phyloP scores from a whole-genome alignment of 371 early-diverging fungal species.

The Haplosporangium sp. region DNA sequence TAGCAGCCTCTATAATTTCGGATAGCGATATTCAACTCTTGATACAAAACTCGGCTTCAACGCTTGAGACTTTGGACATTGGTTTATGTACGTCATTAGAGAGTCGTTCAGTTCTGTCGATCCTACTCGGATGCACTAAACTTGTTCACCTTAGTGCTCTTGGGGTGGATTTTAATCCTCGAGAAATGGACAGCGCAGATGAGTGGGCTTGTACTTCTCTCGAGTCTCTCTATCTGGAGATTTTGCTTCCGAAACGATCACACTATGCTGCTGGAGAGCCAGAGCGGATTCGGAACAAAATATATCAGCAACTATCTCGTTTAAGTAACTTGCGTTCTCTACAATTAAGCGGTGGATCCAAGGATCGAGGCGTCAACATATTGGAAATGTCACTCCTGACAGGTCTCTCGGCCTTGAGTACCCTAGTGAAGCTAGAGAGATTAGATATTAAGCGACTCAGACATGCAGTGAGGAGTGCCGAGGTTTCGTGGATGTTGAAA shows the following conservation, averaged over 20 bases:
- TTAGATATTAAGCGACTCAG: constrained; percentile 35
- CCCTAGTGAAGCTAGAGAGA: constrained; percentile 12
- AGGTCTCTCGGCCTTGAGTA: constrained; percentile 13
- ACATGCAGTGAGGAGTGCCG: constrained; percentile 26
- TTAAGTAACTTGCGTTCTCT: constrained; percentile 10
- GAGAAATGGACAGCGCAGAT: constrained; percentile 37
- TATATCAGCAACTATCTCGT: constrained; percentile 28
- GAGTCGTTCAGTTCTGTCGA: constrained; percentile 21
- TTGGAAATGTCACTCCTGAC: constrained; percentile 41
- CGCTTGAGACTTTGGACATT: constrained; percentile 23
- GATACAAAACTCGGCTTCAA: constrained; percentile 10
- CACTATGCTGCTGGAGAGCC: constrained; percentile 32
- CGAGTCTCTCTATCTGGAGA: constrained; percentile 23
- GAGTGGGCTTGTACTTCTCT: constrained; percentile 25
- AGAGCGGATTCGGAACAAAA: constrained; percentile 16
- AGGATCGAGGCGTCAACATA: constrained; percentile 35
- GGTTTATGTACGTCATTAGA: constrained; percentile 22
- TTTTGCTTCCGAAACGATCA: constrained; percentile 27
- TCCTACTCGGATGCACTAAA: constrained; percentile 19
- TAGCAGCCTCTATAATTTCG: constrained; percentile 9
- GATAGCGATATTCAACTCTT: constrained; percentile 20
- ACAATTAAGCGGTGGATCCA: constrained; percentile 32
- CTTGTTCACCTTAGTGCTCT: constrained; percentile 23
- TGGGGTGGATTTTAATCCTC: constrained; percentile 39
- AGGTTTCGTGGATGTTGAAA: constrained; percentile 29